Conservation (phyloP, 2,329 filamentous ascomycete genomes). For the Dactylellina drechsleri region DNA sequence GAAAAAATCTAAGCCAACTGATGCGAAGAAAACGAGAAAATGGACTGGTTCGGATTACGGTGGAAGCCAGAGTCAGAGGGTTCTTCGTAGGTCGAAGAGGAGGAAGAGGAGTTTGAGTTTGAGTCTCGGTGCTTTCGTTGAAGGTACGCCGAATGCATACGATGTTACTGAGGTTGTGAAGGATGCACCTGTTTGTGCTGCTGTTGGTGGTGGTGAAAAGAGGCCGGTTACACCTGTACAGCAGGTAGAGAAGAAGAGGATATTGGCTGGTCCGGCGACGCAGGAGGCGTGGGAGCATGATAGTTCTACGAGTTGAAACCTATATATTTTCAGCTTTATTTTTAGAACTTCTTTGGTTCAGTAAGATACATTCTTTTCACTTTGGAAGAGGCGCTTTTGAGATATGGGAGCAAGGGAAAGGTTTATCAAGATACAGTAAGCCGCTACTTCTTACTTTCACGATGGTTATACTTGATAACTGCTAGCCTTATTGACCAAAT, state of each 20-base stretch:
- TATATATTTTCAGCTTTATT: no score
- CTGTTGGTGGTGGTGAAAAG: neutral
- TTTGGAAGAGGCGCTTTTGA: no score
- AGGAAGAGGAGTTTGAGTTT: conserved; percentile 32
- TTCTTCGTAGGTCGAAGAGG: conserved; percentile 14
- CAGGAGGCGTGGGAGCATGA: conserved; percentile 49
- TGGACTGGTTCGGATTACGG: no score
- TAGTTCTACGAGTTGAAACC: neutral
- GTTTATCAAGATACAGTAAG: no score
- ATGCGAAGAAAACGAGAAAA: neutral
- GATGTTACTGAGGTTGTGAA: conserved; percentile 4
- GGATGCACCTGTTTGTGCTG: conserved; percentile 1
- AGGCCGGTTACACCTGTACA: conserved; percentile 8
- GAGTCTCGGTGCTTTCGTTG: conserved; percentile 11
- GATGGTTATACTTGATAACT: no score
- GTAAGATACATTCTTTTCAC: no score
- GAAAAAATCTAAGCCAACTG: neutral
- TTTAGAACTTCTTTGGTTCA: no score
- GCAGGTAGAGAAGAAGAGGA: conserved; percentile 20
- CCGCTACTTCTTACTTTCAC: no score
- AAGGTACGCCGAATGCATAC: conserved; percentile 6
- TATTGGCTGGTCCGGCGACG: conserved; percentile 45
- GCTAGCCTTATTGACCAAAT: no score
- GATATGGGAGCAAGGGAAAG: no score
- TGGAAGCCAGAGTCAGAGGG: neutral